Base-by-base conservation (phyloP, 305 asterid species). In the Coffea humblotiana region DNA sequence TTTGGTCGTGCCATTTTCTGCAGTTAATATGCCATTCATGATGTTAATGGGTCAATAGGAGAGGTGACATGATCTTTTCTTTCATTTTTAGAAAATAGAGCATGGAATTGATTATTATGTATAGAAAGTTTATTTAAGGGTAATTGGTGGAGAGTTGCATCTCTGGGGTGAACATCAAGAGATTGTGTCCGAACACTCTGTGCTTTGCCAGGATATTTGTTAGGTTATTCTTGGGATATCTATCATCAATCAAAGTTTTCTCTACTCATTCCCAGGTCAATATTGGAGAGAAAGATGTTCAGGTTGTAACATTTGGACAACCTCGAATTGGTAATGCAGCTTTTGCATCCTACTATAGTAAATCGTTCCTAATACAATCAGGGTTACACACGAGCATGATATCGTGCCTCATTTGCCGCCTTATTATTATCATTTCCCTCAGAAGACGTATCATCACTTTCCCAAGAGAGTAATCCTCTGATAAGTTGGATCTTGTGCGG, bases 331-430 rank as follows among this genome's bases (percentile, higher is more conserved):
- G 99, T 79, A 96, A 96, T 87, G 87, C 97, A 86, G 90, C 86
- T 80, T 96, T 96, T 88, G 96, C 89, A 8, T 83, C 98, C 75
- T 94, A 94, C 91, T 94, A 84, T 75, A 81, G 85, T 78, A 58
- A 90, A 84, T 6, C 73, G 88, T 96, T 85, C 98, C 98, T 19
- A 86, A 91, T 74, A 91, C 98, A 75, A 81, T 94, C 76, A 97
- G 99, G 80, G 89, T 96, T 74, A 92, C 98, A 8, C 87, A 96
- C 67, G 92, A 85, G 70, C 94, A 96, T 83, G 99, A 96, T 85
- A 88, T 96, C 18, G 99, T 96, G 87, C 99, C 98, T 83, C 99
- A 96, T 90, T 91, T 96, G 83, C 99, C 99, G 40, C 98, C 98
- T 29, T 94, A 92, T 86, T 94, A 88, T 84, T 69, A 51, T 70